Base-by-base conservation (phyloP, 176 grass and related monocot genomes). In the Eragrostis nindensis region DNA sequence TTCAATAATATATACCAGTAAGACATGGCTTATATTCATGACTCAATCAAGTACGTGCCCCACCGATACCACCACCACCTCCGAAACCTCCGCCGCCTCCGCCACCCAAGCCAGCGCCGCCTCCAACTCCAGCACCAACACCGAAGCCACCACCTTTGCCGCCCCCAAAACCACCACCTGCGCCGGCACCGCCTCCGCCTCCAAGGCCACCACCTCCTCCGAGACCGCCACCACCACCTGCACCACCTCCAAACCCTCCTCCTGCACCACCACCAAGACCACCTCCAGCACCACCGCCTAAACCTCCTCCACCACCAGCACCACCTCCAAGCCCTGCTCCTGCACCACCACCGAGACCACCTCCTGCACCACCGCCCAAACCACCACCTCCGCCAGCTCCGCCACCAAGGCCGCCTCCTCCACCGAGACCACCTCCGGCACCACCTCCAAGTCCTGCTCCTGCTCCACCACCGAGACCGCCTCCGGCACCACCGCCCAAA, bases 391-490 rank as follows among this genome's bases (percentile, higher is more conserved):
- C 54, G 6, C 75, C 76, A 0, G 16, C 61, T n/a, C 83, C 83
- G 46, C 77, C 62, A 11, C 83, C 71, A 3, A 45, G 8, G 14
- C 56, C 74, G 0, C 52, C 68, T 0, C 79, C 71, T 6, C 27
- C 30, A 7, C 44, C 80, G 2, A 45, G 48, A 69, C 48, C 87
- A 1, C 63, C 42, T 12, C 88, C 83, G 0, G 32, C 59, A 9
- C 64, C 78, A 1, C 85, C 72, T n/a, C 55, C 76, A 18, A 65
- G n/a, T 1, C 87, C 87, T 7, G 82, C 36, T 6, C 82, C 87
- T 36, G 44, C n/a, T 1, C 78, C 85, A 3, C 72, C 83, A n/a
- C 75, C 80, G 22, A 75, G 18, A 5, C 77, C 81, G 4, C 75
- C 86, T 11, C 86, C 81, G 3, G 71, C 52, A 14, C 59, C 62